These are phyloP conservation scores for Saturnispora gosingensis DNA, from an alignment of 805 yeast species.

Conservation along the genomic window DNA sequence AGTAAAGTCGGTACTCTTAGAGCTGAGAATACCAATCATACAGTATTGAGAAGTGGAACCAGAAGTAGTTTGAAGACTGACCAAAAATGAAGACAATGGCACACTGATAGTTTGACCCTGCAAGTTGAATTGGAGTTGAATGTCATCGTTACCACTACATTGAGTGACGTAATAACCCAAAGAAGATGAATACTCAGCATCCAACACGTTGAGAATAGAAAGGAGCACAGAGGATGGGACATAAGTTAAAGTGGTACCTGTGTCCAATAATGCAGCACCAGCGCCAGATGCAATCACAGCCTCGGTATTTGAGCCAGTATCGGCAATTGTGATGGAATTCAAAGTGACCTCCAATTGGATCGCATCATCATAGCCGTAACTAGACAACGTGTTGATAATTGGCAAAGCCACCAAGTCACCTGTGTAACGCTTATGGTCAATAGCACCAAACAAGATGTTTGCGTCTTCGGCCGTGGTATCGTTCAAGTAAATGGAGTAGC, in stretches of 20 bases:
- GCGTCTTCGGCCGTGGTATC: conserved; percentile 35
- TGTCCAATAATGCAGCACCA: conserved; percentile 40
- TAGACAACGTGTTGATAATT: conserved; percentile 33
- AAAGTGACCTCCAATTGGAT: conserved; percentile 42
- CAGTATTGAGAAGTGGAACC: conserved; percentile 29
- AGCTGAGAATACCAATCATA: conserved; percentile 33
- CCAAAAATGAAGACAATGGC: conserved; percentile 31
- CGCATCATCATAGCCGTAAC: conserved; percentile 30
- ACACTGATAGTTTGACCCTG: conserved; percentile 46
- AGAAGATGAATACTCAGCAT: conserved; percentile 34
- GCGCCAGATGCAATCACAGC: conserved; percentile 20
- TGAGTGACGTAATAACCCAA: conserved; percentile 38
- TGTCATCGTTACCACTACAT: conserved; percentile 29
- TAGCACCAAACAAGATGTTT: conserved; percentile 60
- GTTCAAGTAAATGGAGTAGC: conserved; percentile 57
- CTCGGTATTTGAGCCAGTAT: conserved; percentile 12
- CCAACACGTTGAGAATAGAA: conserved; percentile 22
- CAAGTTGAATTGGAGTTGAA: conserved; percentile 38
- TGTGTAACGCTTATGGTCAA: conserved; percentile 51
- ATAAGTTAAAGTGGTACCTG: conserved; percentile 47
- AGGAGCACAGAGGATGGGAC: conserved; percentile 30
- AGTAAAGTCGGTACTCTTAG: conserved; percentile 28
- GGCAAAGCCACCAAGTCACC: conserved; percentile 47
- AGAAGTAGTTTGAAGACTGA: conserved; percentile 15
- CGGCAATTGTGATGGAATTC: conserved; percentile 25